phyloP scores from a whole-genome alignment of 768 basidiomycete genomes.

The Collybiopsis luxurians region DNA sequence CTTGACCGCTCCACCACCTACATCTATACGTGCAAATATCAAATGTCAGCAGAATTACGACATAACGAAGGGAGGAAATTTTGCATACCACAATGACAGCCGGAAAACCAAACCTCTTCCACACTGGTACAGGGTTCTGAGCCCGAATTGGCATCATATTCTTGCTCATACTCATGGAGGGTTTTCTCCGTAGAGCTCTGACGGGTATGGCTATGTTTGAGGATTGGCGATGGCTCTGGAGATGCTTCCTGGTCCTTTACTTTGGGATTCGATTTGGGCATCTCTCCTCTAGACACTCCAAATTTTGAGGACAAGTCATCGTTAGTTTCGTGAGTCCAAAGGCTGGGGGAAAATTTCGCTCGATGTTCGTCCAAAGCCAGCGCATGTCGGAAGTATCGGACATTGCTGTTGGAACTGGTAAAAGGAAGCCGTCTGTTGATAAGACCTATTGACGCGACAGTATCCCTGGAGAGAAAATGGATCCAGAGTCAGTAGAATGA shows the following conservation, averaged over 20 bases:
- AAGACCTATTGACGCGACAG: slow-evolving; percentile 61
- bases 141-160: slow-evolving; percentile 4
- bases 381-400: slow-evolving; percentile 38
- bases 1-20: slow-evolving; percentile 8
- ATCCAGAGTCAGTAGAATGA: neutral
- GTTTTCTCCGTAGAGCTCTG: neutral
- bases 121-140: slow-evolving; percentile 10
- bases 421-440: slow-evolving; percentile 55
- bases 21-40: slow-evolving; percentile 30
- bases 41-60: neutral
- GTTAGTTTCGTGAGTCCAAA: neutral
- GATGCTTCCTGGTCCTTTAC: neutral
- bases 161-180: neutral
- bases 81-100: slow-evolving; percentile 33
- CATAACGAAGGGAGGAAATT: neutral
- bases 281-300: neutral
- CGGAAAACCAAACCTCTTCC: slow-evolving; percentile 10
- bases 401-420: slow-evolving; percentile 47
- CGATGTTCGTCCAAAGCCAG: slow-evolving; percentile 39
- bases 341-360: slow-evolving; percentile 19
- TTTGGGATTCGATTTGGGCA: neutral
- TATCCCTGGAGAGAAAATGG: slow-evolving; percentile 45
- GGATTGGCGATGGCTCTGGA: too few relatives aligned
- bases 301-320: neutral
- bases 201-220: neutral